These are phyloP conservation scores for Colletotrichum agaves DNA, from an alignment of 2,329 filamentous ascomycete species.

Conservation along the genomic window DNA sequence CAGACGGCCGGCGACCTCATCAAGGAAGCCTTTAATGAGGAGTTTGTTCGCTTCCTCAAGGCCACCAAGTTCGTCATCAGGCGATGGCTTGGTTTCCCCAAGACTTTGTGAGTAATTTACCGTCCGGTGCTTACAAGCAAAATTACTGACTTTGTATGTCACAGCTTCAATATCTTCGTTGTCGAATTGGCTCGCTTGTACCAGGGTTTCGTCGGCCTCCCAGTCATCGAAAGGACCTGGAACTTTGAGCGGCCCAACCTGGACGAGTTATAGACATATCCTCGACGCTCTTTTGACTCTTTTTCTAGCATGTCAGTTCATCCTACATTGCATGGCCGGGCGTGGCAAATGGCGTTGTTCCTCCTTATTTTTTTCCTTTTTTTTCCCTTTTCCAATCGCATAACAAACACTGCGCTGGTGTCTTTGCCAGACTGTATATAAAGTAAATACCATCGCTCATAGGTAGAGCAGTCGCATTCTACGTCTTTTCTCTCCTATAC, in stretches of 20 bases:
- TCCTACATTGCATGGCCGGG: slow-evolving; percentile 21
- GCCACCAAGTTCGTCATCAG: slow-evolving; percentile 74
- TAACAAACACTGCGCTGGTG: neutral
- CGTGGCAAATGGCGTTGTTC: slow-evolving; percentile 14
- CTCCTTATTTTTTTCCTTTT: neutral
- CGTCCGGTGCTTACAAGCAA: neutral
- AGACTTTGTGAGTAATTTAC: slow-evolving; percentile 70
- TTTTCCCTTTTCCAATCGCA: neutral
- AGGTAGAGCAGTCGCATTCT: too few species aligned
- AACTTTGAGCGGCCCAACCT: slow-evolving; percentile 55
- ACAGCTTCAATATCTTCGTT: slow-evolving; percentile 48
- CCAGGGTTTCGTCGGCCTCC: slow-evolving; percentile 64
- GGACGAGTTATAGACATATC: slow-evolving; percentile 58
- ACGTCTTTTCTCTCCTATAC: too few species aligned
- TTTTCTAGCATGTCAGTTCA: slow-evolving; percentile 11
- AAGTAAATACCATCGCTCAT: neutral
- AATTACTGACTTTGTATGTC: slow-evolving; percentile 43
- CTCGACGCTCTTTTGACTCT: neutral
- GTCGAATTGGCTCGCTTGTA: slow-evolving; percentile 59
- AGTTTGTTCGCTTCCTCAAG: slow-evolving; percentile 71
- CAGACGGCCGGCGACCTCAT: slow-evolving; percentile 54
- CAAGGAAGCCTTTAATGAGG: slow-evolving; percentile 69
- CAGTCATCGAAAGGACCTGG: slow-evolving; percentile 61
- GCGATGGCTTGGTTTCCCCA: slow-evolving; percentile 77
- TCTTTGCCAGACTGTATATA: slow-evolving; percentile 17